Base-by-base conservation (phyloP, 345 rosid species). In the Rubroshorea leprosula region DNA sequence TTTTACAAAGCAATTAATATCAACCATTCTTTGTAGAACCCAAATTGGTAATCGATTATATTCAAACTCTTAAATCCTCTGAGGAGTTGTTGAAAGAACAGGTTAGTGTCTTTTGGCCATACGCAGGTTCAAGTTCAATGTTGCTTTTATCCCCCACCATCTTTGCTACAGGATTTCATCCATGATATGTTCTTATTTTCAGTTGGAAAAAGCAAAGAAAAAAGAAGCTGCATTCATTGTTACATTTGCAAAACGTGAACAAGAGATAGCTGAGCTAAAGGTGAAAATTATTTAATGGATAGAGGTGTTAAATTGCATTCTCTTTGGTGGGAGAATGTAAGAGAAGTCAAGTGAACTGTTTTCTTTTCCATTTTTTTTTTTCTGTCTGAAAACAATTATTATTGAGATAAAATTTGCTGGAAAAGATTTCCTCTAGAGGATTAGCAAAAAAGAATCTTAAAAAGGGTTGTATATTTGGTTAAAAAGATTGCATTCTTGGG, bases 171-270 rank as follows among this genome's bases (percentile, higher is more conserved):
- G 43, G 64, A 68, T 69, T 58, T 61, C 61, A 27, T 54, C 47
- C 29, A 10, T 68, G 22, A 52, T 58, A 58, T 51, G 18, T 65
- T 64, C 55, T 47, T 71, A 63, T 74, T 57, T 54, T 68, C 81
- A 93, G 97, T 77, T 93, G 57, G 97, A 93, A 62, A 82, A 87
- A 39, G 94, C 97, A 16, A 89, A 79, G 86, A 86, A 92, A 72
- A 93, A 93, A 74, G 99, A 93, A 78, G 99, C 97, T 49, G 89
- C 99, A 15, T 89, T 85, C 73, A 89, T 93, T 66, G 97, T 93
- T 55, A 87, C 89, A 58, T 93, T 89, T 72, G 96, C 94, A 0
- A 93, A 93, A 75, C 75, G 92, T 48, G 97, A 93, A 74, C 97
- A 89, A 63, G 96, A 89, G 79, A 87, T 93, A 75, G 87, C 97